A percentile compares a stretch with the other conserved stretches of the same genome.
phyloP scores from a whole-genome alignment of 148 eudicot genomes.

The Bassia scoparia region DNA sequence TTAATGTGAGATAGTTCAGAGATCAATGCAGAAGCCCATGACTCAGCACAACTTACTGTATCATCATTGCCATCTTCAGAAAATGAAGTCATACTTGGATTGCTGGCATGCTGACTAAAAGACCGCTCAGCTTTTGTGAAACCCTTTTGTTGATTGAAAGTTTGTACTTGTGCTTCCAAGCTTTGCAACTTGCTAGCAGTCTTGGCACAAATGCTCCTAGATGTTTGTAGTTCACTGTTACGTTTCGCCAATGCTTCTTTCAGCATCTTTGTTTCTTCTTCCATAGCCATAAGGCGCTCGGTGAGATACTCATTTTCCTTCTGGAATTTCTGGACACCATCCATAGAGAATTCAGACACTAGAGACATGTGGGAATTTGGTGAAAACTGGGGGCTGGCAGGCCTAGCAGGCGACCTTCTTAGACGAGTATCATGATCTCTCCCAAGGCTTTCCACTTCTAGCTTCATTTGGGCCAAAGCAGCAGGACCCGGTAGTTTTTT shows the following conservation, averaged over 20 bases:
- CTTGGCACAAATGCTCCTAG: conserved; percentile 80
- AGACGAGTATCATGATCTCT: conserved; percentile 60
- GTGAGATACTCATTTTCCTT: conserved; percentile 84
- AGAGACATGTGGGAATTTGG: conserved; percentile 35
- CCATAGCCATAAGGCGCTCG: conserved; percentile 77
- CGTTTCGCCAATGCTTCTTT: conserved; percentile 92
- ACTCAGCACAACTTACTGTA: conserved; percentile 67
- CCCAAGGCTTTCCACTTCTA: conserved; percentile 89
- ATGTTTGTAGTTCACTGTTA: conserved; percentile 82
- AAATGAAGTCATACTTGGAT: conserved; percentile 57
- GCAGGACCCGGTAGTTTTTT: conserved; percentile 99
- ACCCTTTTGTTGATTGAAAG: conserved; percentile 40
- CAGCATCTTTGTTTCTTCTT: conserved; percentile 95
- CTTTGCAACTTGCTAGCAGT: conserved; percentile 81
- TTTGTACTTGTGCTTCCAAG: conserved; percentile 62
- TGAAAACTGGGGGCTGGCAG: conserved; percentile 62
- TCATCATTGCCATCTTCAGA: conserved; percentile 95
- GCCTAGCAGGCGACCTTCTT: conserved; percentile 70
- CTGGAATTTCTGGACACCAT: conserved; percentile 54
- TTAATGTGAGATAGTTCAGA: conserved; percentile 56
- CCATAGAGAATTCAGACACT: conserved; percentile 64
- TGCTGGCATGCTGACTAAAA: conserved; percentile 44
- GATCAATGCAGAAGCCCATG: conserved; percentile 59
- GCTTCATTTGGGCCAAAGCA: conserved; percentile 96
- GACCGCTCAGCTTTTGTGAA: conserved; percentile 36